These are phyloP conservation scores for Metarhizium album DNA, from an alignment of 2,329 filamentous ascomycete genomes.

Conservation along the genomic window DNA sequence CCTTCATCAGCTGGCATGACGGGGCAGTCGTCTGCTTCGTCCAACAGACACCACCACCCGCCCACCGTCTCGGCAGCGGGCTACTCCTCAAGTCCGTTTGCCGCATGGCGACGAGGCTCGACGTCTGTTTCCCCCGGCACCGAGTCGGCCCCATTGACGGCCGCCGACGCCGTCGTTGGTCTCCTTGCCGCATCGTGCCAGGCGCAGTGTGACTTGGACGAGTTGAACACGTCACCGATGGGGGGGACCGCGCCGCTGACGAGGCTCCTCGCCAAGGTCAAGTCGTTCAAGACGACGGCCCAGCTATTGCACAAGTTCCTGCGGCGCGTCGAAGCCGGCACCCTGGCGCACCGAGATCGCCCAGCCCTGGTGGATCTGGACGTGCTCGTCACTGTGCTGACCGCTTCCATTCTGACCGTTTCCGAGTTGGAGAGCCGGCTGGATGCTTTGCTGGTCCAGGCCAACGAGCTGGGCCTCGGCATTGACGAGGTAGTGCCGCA, in stretches of 20 bases:
- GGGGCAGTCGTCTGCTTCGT: not conserved
- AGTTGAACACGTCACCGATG: constrained; percentile 1
- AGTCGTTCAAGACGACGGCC: constrained; percentile 8
- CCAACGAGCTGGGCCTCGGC: not conserved
- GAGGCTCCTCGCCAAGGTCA: constrained; percentile 1
- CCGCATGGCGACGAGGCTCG: not conserved
- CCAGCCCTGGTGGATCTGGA: constrained; percentile 10
- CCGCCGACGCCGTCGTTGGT: constrained; percentile 7
- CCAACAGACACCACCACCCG: not conserved
- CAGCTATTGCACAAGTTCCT: constrained; percentile 11
- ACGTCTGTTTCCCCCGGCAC: constrained; percentile 1
- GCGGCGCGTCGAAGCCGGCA: constrained; percentile 6
- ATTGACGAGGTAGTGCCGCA: constrained; percentile 4
- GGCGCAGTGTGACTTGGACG: constrained; percentile 4
- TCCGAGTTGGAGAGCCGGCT: constrained; percentile 10
- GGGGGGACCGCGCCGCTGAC: constrained; percentile 2
- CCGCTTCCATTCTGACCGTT: constrained; percentile 9
- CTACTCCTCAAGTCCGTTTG: not conserved
- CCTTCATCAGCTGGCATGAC: not conserved
- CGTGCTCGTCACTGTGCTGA: constrained; percentile 9
- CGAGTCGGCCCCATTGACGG: constrained; percentile 7
- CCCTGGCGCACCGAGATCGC: constrained; percentile 3
- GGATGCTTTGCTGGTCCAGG: constrained; percentile 3
- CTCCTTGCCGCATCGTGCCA: constrained; percentile 11
- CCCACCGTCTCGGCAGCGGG: not conserved